Percentiles rank a stretch among this genome's conserved stretches.
Evolutionary conservation across 1,284 basidiomycete genomes (phyloP).

Genomic region (Phellopilus nigrolimitatus): DNA sequence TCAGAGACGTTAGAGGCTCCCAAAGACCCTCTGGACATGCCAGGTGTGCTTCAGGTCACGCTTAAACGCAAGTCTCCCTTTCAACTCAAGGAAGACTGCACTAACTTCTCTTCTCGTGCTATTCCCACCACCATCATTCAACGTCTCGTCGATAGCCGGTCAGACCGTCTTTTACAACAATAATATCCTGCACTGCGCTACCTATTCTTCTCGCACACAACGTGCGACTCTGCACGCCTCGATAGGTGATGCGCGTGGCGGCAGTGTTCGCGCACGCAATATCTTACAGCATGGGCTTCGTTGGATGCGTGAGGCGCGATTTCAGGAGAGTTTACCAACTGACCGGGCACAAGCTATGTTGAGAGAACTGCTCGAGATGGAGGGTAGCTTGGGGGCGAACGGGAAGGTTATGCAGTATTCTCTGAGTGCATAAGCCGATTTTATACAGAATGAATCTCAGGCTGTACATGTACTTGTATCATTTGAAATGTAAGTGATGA

Average conservation of each 20-base stretch:
- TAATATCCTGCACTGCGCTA: constrained; percentile 74
- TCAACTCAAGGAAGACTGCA: no score
- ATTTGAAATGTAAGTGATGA: no score
- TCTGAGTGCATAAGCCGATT: constrained; percentile 26
- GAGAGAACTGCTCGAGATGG: constrained; percentile 54
- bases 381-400: constrained; percentile 34
- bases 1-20: constrained; percentile 56
- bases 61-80: constrained; percentile 48
- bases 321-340: constrained; percentile 47
- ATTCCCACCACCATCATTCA: neutral
- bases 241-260: constrained; percentile 63
- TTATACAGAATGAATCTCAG: neutral
- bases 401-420: constrained; percentile 55
- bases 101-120: neutral
- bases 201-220: constrained; percentile 49
- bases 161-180: constrained; percentile 82
- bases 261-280: constrained; percentile 64
- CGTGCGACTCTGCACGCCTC: constrained; percentile 74
- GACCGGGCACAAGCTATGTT: constrained; percentile 52
- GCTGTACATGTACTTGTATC: no score
- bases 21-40: constrained; percentile 60
- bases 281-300: constrained; percentile 74
- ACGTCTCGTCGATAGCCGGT: constrained; percentile 48
- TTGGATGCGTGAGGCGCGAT: constrained; percentile 66
- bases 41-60: constrained; percentile 54